Evolutionary conservation across 306 rosid genomes (phyloP).

Genomic region (Acmispon strigosus): DNA sequence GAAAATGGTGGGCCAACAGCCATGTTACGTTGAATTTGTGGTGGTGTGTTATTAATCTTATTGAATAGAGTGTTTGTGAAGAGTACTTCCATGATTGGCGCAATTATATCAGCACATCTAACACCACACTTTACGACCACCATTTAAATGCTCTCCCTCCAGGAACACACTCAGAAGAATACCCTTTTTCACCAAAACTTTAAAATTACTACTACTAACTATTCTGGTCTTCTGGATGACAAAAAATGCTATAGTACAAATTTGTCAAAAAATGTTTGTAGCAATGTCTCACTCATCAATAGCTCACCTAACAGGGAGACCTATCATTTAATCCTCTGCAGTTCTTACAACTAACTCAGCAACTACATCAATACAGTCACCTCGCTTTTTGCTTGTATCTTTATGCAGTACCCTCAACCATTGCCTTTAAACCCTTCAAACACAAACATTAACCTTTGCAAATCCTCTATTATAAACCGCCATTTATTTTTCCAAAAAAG

Average conservation of each 20-base stretch:
- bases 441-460: no score
- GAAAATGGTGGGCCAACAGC: neutral
- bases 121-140: neutral
- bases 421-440: no score
- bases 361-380: neutral
- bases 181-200: neutral
- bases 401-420: neutral
- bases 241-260: no score
- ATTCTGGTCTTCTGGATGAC: no score
- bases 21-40: neutral
- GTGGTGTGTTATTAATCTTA: neutral
- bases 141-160: neutral
- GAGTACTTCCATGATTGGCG: neutral
- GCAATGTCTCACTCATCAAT: no score
- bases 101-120: slow-evolving; percentile 13
- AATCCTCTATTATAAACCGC: no score
- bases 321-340: no score
- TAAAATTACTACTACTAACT: no score
- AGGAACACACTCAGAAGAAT: neutral
- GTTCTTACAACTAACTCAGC: no score
- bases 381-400: neutral
- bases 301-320: no score
- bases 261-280: no score
- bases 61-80: neutral
- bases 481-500: no score